Conservation (phyloP, 2,329 filamentous ascomycete species). For the Rutstroemia sydowiana region DNA sequence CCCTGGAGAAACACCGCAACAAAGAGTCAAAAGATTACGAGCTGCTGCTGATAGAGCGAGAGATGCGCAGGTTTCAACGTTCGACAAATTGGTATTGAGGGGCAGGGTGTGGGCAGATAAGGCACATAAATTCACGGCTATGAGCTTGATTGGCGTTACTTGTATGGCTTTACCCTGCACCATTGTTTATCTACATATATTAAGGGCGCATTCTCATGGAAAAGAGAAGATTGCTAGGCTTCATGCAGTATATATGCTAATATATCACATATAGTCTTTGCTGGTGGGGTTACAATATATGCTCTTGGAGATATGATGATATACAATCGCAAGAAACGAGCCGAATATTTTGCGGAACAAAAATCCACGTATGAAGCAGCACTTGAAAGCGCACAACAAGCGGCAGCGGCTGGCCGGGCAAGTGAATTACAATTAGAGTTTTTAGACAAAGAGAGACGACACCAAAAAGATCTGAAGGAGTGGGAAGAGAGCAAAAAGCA, state of each 20-base stretch:
- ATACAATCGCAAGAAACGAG: conserved; percentile 58
- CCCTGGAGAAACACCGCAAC: conserved; percentile 30
- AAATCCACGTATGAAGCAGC: conserved; percentile 39
- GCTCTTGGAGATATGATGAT: conserved; percentile 59
- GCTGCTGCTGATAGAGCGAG: conserved; percentile 30
- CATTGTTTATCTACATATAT: not conserved
- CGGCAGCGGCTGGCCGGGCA: conserved; percentile 36
- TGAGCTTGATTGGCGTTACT: conserved; percentile 30
- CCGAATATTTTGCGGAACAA: conserved; percentile 49
- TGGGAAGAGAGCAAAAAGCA: conserved; percentile 22
- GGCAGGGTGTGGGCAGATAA: conserved; percentile 32
- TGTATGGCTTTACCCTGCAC: conserved; percentile 19
- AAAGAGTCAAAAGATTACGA: conserved; percentile 31
- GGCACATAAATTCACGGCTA: conserved; percentile 30
- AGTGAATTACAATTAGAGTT: conserved; percentile 44
- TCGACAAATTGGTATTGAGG: conserved; percentile 27
- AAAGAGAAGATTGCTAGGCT: no score
- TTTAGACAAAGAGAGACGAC: conserved; percentile 51
- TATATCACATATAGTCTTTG: conserved; percentile 39
- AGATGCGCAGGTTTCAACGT: conserved; percentile 26
- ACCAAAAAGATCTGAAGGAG: conserved; percentile 15
- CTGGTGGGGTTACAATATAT: conserved; percentile 53
- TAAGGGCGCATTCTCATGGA: conserved; percentile 3
- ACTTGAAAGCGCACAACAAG: conserved; percentile 37
- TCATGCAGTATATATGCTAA: not conserved